These are phyloP conservation scores for Zasmidium citrigriseum DNA, from an alignment of 2,329 filamentous ascomycete genomes.

Conservation along the genomic window DNA sequence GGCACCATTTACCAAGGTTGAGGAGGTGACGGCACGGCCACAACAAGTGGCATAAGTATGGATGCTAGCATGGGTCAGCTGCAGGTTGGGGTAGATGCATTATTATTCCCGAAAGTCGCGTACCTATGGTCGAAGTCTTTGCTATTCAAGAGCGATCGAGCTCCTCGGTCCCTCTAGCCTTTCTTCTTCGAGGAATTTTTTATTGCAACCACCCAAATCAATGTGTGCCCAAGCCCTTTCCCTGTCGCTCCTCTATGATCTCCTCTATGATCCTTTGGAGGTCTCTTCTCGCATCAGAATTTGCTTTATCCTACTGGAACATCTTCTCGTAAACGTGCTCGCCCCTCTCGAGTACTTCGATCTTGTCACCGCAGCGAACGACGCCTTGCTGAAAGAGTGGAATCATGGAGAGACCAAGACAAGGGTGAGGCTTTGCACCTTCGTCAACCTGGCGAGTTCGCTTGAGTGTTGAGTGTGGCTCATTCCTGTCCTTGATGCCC, in stretches of 20 bases:
- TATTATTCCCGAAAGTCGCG: too few relatives aligned
- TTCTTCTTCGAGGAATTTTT: neutral
- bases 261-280: too few relatives aligned
- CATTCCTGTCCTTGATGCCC: conserved; percentile 45
- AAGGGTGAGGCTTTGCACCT: conserved; percentile 34
- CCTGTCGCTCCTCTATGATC: too few relatives aligned
- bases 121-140: too few relatives aligned
- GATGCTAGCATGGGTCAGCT: neutral
- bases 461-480: conserved; percentile 34
- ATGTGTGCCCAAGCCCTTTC: too few relatives aligned
- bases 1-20: conserved; percentile 28
- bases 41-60: neutral
- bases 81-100: too few relatives aligned
- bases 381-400: conserved; percentile 31
- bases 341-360: conserved; percentile 33
- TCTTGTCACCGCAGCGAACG: conserved; percentile 33
- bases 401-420: conserved; percentile 36
- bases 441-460: conserved; percentile 32
- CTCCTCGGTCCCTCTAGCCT: neutral
- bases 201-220: too few relatives aligned
- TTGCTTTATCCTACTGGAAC: conserved; percentile 15
- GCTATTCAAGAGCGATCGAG: neutral
- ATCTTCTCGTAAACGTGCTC: conserved; percentile 36
- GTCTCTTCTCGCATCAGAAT: too few relatives aligned
- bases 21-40: conserved; percentile 4